Base-by-base conservation (phyloP, 352 stramenopile genomes). In the Globisporangium radiosum region DNA sequence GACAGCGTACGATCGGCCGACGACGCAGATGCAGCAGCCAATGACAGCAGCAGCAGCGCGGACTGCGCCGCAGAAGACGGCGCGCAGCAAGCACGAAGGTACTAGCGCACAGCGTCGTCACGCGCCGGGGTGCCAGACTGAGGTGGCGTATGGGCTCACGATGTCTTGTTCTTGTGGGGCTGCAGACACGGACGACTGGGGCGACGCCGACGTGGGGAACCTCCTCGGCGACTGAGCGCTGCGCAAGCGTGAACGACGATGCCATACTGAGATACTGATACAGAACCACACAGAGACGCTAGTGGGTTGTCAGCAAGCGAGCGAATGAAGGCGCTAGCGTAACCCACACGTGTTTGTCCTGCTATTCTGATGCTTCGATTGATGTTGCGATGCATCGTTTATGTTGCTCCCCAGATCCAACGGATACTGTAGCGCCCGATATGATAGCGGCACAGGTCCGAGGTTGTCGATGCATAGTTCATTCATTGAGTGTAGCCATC, bases 141-240 rank as follows among this genome's bases (percentile, higher is more conserved):
- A 51, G 59, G 52, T 63, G 36, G 55, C 47, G 5, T 36, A 45
- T 43, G 60, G 53, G 47, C 51, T 64, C 15, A 62, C 45, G 14
- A 25, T 58, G 48, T 56, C n/a, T 48, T 55, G 38, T 52, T 25
- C 56, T 19, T 52, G 66, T 57, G 56, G 47, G 19, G 37, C 37
- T 38, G 37, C 52, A 88, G 76, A 86, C n/a, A 70, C 75, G 15
- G 80, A 94, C 47, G 84, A 94, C 60, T 94, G 81, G 78, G 81
- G 80, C 33, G 80, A 92, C 47, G 84, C 84, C 0, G 81, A 94
- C 48, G 81, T 92, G 8, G 78, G 81, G 37, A 87, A 90, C 48
- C 64, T 93, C 50, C 65, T 90, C 56, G 75, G 75, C 60, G 83
- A 92, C 62, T 90, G 52, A 57, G 19, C 2, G 39, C 7, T 10